phyloP scores from a whole-genome alignment of 331 rosid genomes.

The Arachis monticola region DNA sequence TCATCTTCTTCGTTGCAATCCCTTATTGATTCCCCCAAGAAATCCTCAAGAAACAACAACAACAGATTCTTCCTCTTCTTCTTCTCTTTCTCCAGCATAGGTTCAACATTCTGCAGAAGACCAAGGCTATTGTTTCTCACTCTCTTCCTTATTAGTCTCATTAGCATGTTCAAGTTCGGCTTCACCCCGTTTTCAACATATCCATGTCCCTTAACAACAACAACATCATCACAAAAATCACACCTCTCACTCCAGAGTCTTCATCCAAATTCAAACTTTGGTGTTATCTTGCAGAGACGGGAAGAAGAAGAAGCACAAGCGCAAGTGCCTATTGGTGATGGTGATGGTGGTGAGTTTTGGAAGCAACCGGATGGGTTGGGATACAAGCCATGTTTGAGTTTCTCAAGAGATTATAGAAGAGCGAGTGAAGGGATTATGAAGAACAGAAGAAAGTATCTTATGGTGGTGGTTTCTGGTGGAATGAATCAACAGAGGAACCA shows the following conservation, averaged over 20 bases:
- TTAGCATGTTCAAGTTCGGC: conserved; percentile 65
- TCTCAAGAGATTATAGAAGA: conserved; percentile 61
- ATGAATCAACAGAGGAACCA: conserved; percentile 97
- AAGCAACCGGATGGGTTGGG: conserved; percentile 89
- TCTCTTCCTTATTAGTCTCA: conserved; percentile 58
- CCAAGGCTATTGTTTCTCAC: conserved; percentile 58
- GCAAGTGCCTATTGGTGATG: conserved; percentile 32
- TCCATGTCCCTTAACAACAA: conserved; percentile 54
- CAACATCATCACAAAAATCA: conserved; percentile 4
- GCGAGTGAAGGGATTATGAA: conserved; percentile 55
- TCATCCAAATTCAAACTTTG: conserved; percentile 41
- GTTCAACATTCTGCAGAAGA: conserved; percentile 38
- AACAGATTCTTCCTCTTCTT: too few species aligned
- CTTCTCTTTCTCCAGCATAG: conserved; percentile 30
- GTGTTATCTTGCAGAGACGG: not conserved
- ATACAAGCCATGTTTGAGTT: conserved; percentile 77
- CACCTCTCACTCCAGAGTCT: conserved; percentile 42
- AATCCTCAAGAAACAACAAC: conserved; percentile 56
- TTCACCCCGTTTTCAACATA: conserved; percentile 52
- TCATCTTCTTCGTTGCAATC: conserved; percentile 84
- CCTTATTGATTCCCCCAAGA: conserved; percentile 80
- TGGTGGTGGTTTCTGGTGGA: conserved; percentile 94
- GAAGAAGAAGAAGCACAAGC: not conserved
- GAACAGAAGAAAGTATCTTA: conserved; percentile 68
- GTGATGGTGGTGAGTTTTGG: conserved; percentile 66